These are phyloP conservation scores for Lagerstroemia speciosa DNA, from an alignment of 345 rosid species.

Conservation along the genomic window DNA sequence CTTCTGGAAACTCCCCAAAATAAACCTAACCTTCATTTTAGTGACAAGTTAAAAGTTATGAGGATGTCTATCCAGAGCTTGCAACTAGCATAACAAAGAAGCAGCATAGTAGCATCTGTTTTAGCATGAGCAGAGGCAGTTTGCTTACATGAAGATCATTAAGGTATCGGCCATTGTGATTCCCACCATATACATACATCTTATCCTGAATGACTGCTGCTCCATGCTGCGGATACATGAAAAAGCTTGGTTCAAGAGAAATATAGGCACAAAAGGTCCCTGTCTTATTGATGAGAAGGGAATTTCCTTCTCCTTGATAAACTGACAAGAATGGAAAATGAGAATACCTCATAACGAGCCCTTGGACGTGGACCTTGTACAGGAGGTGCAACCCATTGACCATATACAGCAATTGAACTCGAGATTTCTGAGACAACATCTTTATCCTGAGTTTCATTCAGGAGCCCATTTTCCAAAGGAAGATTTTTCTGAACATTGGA, in stretches of 20 bases:
- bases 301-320: background rate
- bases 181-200: conserved; percentile 94
- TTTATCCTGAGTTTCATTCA: conserved; percentile 72
- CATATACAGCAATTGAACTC: conserved; percentile 69
- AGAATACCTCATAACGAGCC: conserved; percentile 84
- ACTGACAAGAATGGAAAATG: conserved; percentile 13
- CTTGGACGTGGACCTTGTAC: conserved; percentile 75
- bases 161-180: conserved; percentile 97
- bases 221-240: conserved; percentile 61
- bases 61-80: background rate
- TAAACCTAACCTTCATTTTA: background rate
- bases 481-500: conserved; percentile 54
- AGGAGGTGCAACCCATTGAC: conserved; percentile 82
- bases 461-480: conserved; percentile 54
- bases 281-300: background rate
- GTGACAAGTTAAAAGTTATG: background rate
- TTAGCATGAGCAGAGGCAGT: conserved; percentile 7
- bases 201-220: conserved; percentile 83
- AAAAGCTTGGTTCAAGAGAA: conserved; percentile 10
- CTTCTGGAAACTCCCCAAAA: background rate
- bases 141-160: conserved; percentile 86
- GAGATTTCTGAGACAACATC: conserved; percentile 85
- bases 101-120: background rate
- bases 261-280: conserved; percentile 11
- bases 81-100: background rate